A percentile compares a stretch with the other conserved stretches of the same genome.
These are phyloP conservation scores for Trypanosoma avium DNA, from an alignment of 208 protist genomes.

Conservation along the genomic window DNA sequence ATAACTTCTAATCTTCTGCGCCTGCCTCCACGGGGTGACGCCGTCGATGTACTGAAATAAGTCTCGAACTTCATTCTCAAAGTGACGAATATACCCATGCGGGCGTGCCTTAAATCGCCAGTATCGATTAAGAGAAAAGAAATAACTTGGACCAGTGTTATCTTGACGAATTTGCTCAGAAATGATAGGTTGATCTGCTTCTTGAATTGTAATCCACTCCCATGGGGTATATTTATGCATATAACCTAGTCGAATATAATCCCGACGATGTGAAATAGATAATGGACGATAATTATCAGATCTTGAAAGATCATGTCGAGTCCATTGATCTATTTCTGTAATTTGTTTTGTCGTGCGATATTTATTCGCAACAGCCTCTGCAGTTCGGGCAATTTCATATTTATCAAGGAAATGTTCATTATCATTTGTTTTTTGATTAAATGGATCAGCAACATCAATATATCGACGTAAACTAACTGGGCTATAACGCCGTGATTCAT, in stretches of 20 bases:
- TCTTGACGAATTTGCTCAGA: slow-evolving; percentile 78
- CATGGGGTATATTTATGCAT: slow-evolving; percentile 87
- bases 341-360: slow-evolving; percentile 87
- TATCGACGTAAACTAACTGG: slow-evolving; percentile 61
- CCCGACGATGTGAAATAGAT: slow-evolving; percentile 78
- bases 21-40: slow-evolving; percentile 87
- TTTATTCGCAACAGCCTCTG: slow-evolving; percentile 24
- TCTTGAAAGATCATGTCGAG: slow-evolving; percentile 54
- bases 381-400: slow-evolving; percentile 49
- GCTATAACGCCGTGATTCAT: slow-evolving; percentile 74
- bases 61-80: slow-evolving; percentile 89
- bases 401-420: slow-evolving; percentile 87
- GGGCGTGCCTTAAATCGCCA: slow-evolving; percentile 90
- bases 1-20: slow-evolving; percentile 89
- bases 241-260: slow-evolving; percentile 88
- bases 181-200: slow-evolving; percentile 87
- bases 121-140: slow-evolving; percentile 83
- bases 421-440: slow-evolving; percentile 47
- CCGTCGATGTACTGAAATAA: slow-evolving; percentile 87
- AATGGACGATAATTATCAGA: slow-evolving; percentile 89
- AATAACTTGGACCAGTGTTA: slow-evolving; percentile 74
- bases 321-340: slow-evolving; percentile 86
- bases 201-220: slow-evolving; percentile 90
- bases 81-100: slow-evolving; percentile 88
- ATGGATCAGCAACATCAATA: slow-evolving; percentile 83